Percentiles rank a stretch among this genome's conserved stretches.
Conservation (phyloP, 2,329 filamentous ascomycete species). For the Claviceps paspali region DNA sequence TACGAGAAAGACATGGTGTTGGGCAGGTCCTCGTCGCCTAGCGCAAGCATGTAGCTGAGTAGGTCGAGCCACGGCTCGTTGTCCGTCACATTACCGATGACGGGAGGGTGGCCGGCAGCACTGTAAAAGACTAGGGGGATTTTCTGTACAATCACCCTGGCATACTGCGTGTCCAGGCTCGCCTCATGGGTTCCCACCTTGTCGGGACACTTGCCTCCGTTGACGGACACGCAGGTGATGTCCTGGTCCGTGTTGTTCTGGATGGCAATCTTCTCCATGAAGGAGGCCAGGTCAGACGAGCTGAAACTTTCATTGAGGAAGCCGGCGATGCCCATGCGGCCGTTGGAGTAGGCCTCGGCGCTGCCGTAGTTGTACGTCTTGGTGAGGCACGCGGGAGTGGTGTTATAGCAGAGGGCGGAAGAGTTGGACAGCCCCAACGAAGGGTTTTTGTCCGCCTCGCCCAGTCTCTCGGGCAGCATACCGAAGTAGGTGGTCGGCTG, state of each 20-base stretch:
- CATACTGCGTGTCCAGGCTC: conserved; percentile 4
- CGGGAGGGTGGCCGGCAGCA: conserved; percentile 2
- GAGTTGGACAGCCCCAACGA: too few species aligned
- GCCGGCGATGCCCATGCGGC: conserved; percentile 4
- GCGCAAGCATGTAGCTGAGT: conserved; percentile 39
- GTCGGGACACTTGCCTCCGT: neutral
- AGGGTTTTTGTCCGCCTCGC: too few species aligned
- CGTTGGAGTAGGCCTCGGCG: conserved; percentile 1
- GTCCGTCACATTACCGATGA: neutral
- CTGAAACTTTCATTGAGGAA: conserved; percentile 3
- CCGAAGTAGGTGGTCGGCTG: conserved; percentile 6
- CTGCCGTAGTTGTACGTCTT: conserved; percentile 3
- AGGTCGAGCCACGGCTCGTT: conserved; percentile 58
- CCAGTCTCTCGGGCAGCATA: neutral
- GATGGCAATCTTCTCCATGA: neutral
- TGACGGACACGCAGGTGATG: conserved; percentile 5
- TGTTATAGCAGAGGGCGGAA: too few species aligned
- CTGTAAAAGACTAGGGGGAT: conserved; percentile 5
- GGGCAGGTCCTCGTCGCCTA: conserved; percentile 34
- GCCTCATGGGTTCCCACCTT: neutral
- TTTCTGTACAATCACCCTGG: conserved; percentile 1
- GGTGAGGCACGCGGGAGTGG: conserved; percentile 1
- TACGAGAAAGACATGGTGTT: conserved; percentile 43
- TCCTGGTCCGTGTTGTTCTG: conserved; percentile 3
- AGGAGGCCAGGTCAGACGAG: conserved; percentile 1